These are phyloP conservation scores for Gonium pectorale DNA, from an alignment of 139 green algal genomes.

Conservation along the genomic window DNA sequence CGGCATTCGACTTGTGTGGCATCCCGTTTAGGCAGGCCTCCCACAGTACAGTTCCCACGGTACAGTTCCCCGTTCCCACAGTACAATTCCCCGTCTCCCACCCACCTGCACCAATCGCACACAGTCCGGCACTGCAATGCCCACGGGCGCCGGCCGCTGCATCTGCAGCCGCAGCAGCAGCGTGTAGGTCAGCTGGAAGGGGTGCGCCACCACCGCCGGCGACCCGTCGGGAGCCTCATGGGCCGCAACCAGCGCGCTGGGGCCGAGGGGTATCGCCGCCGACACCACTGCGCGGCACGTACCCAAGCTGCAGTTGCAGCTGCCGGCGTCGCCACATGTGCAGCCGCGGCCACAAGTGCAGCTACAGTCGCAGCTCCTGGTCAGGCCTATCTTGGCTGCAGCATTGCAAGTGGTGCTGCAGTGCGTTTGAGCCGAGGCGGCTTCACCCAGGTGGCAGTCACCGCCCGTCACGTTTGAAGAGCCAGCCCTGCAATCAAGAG, in stretches of 20 bases:
- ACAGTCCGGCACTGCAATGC: slow-evolving; percentile 18
- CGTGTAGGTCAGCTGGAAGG: slow-evolving; percentile 20
- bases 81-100: neutral
- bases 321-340: too few species aligned
- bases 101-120: slow-evolving; percentile 1
- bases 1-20: neutral
- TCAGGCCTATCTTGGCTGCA: neutral
- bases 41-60: too few species aligned
- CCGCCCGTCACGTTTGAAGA: too few species aligned
- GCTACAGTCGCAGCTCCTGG: neutral
- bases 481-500: too few species aligned
- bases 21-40: too few species aligned
- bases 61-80: neutral
- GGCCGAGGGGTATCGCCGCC: neutral
- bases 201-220: slow-evolving; percentile 8
- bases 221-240: slow-evolving; percentile 1
- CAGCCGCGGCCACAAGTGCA: too few species aligned
- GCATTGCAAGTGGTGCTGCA: too few species aligned
- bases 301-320: neutral
- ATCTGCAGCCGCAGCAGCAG: slow-evolving; percentile 22
- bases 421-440: neutral
- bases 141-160: neutral
- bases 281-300: neutral
- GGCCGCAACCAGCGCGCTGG: neutral
- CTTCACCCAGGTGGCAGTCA: too few species aligned